A percentile compares a stretch with the other conserved stretches of the same genome.
Conservation (phyloP, 164 flowering plant species). For the Macadamia integrifolia region DNA sequence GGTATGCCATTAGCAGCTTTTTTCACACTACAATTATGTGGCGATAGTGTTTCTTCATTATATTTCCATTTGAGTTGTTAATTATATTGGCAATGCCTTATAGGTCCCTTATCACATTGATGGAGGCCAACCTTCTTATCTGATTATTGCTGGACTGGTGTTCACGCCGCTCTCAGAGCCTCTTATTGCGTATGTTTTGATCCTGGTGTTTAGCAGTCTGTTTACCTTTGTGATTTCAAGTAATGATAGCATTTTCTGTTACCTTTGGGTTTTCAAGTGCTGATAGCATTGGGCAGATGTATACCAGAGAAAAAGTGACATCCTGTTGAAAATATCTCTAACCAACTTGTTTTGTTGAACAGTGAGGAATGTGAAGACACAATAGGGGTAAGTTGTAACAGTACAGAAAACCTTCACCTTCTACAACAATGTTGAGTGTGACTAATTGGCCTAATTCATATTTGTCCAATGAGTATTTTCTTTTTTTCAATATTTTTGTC, state of each 20-base stretch:
- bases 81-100: slow-evolving; percentile 9
- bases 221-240: background rate
- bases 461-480: slow-evolving; percentile 3
- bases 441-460: background rate
- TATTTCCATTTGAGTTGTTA: background rate
- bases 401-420: too few relatives aligned
- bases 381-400: slow-evolving; percentile 62
- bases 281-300: background rate
- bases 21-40: background rate
- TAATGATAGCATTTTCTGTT: background rate
- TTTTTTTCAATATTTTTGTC: slow-evolving; percentile 14
- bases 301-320: background rate
- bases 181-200: slow-evolving; percentile 69
- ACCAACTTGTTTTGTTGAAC: slow-evolving; percentile 14
- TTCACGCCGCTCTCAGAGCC: slow-evolving; percentile 99
- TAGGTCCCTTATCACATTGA: slow-evolving; percentile 94
- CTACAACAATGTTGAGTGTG: background rate
- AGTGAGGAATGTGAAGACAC: slow-evolving; percentile 90
- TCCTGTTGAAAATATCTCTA: background rate
- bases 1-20: slow-evolving; percentile 33
- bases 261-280: background rate
- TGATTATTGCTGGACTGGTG: slow-evolving; percentile 89
- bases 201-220: background rate
- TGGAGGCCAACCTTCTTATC: slow-evolving; percentile 88
- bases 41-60: background rate